Evolutionary conservation across 768 basidiomycete species (phyloP).

Genomic region (Auriscalpium vulgare): DNA sequence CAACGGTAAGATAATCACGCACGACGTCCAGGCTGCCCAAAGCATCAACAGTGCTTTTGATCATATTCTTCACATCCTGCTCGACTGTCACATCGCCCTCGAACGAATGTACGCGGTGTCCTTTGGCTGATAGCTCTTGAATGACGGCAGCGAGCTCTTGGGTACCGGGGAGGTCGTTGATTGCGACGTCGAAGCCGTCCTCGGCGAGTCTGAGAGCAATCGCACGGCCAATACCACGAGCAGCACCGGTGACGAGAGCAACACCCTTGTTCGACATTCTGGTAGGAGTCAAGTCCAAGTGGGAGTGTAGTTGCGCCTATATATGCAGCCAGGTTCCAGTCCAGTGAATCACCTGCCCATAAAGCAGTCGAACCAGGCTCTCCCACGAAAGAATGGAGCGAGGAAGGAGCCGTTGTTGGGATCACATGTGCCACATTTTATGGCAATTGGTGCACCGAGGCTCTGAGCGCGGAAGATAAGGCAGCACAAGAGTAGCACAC

Average conservation of each 20-base stretch:
- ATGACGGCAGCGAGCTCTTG: neutral
- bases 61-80: slow-evolving; percentile 1
- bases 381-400: no score
- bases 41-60: slow-evolving; percentile 1
- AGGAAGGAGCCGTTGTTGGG: no score
- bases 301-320: no score
- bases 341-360: no score
- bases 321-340: no score
- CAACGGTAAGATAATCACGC: neutral
- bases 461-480: no score
- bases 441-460: no score
- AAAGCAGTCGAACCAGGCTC: no score
- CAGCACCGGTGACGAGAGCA: slow-evolving; percentile 16
- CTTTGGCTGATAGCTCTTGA: slow-evolving; percentile 1
- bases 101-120: neutral
- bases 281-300: no score
- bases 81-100: slow-evolving; percentile 8
- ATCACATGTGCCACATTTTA: no score
- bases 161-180: slow-evolving; percentile 10
- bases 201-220: slow-evolving; percentile 17
- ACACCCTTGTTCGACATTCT: neutral
- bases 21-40: slow-evolving; percentile 12
- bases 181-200: slow-evolving; percentile 12
- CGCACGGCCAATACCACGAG: slow-evolving; percentile 13
- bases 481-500: no score